Base-by-base conservation (phyloP, 495 filamentous ascomycete species). In the Penicillium soppii region DNA sequence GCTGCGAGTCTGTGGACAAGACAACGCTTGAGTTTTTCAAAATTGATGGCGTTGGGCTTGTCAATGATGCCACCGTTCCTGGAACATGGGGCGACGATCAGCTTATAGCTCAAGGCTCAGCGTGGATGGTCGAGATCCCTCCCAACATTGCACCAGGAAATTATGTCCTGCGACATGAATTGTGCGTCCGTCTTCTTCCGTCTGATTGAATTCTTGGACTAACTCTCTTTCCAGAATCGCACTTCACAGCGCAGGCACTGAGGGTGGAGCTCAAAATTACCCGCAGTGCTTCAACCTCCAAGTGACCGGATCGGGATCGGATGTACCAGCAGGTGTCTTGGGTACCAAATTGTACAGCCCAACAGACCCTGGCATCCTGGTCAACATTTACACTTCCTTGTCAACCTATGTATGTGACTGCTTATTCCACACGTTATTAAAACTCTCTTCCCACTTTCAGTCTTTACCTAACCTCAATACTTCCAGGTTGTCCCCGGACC, bases 101-200 rank as follows among this genome's bases (percentile, higher is more conserved):
- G 15, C 71, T 94, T 37, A 82, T 84, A 60, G 68, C 71, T 32
- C 82, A 83, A 66, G 79, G 81, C 76, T 81, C 79, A 65, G 79
- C 71, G 48, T 86, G 83, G 79, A 74, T 80, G 47, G 78, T 89
- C 26, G 81, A 78, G 26, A 86, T 92, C 57, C 87, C 88, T 6
- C 36, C 68, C 5, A 68, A 70, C 49, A 75, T 91, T 40, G 76
- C 76, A 17, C 60, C 82, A 3, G 88, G 88, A n/a, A 82, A 86
- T 69, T 92, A 90, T 61, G 82, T 92, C 30, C 68, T 92, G 35
- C 82, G 89, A 30, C 82, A 90, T 64, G 89, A 91, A 66, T 4
- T 49, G 47, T 49, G 32, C n/a, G 47, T 23, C 6, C 0, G 3
- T 13, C 0, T 29, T 1, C 2, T 5, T 2, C 4, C 15, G 6